Percentiles rank a stretch among this genome's conserved stretches.
Evolutionary conservation across 257 asterid species (phyloP).

Genomic region (Solanum gracilifrons): DNA sequence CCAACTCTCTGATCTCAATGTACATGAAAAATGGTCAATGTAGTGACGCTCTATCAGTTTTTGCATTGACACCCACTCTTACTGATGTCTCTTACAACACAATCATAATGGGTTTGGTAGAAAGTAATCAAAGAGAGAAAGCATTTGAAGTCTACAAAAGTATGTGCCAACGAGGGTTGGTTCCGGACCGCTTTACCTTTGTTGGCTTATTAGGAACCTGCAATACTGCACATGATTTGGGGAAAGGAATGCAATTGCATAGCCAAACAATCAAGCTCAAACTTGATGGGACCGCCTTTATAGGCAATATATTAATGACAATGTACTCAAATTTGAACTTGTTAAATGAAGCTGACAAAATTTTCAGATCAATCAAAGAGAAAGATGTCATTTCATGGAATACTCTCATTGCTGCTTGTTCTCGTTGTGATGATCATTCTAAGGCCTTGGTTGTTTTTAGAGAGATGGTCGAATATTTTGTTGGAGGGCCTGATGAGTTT

Average conservation of each 20-base stretch:
- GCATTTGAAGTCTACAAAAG: slow-evolving; percentile 45
- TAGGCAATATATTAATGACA: slow-evolving; percentile 47
- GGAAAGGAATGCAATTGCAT: slow-evolving; percentile 42
- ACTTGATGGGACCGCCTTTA: slow-evolving; percentile 34
- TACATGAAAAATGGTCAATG: slow-evolving; percentile 57
- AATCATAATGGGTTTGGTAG: slow-evolving; percentile 52
- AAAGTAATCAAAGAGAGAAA: slow-evolving; percentile 27
- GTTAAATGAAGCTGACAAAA: slow-evolving; percentile 34
- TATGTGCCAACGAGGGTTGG: slow-evolving; percentile 32
- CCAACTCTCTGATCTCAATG: slow-evolving; percentile 53
- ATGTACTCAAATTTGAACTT: slow-evolving; percentile 40
- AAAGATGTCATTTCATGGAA: slow-evolving; percentile 67
- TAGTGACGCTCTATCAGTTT: slow-evolving; percentile 39
- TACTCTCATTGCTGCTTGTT: slow-evolving; percentile 40
- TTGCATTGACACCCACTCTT: slow-evolving; percentile 9
- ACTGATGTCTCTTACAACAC: slow-evolving; percentile 48
- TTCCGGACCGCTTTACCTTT: slow-evolving; percentile 68
- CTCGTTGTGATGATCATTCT: slow-evolving; percentile 35
- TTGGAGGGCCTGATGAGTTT: slow-evolving; percentile 35
- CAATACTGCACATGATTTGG: slow-evolving; percentile 18
- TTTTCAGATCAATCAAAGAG: slow-evolving; percentile 31
- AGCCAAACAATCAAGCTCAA: slow-evolving; percentile 47
- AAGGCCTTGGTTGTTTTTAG: slow-evolving; percentile 39
- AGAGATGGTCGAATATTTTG: slow-evolving; percentile 32
- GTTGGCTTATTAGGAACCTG: slow-evolving; percentile 47